A percentile compares a stretch with the other conserved stretches of the same genome.
Evolutionary conservation across 495 filamentous ascomycete genomes (phyloP).

Genomic region (Pyrenopolyporus hunteri): DNA sequence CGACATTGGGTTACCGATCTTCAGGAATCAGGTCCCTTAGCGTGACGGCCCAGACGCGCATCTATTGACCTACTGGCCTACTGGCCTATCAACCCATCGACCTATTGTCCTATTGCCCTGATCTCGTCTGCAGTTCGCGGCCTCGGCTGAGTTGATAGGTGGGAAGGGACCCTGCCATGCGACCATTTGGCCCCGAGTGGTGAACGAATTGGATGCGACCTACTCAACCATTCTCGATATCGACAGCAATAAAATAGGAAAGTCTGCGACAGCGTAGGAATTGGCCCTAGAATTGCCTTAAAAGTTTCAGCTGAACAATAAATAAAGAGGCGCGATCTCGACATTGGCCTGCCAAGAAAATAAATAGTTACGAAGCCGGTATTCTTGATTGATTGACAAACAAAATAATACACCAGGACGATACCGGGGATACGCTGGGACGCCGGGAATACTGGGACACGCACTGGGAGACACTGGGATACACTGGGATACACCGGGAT

Average conservation of each 20-base stretch:
- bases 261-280: constrained; percentile 7
- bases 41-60: constrained; percentile 28
- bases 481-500: too few relatives aligned
- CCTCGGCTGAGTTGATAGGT: constrained; percentile 21
- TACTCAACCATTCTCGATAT: too few relatives aligned
- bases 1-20: constrained; percentile 29
- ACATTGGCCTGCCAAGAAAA: constrained; percentile 6
- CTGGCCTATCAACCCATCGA: too few relatives aligned
- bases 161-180: constrained; percentile 23
- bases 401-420: neutral
- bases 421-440: too few relatives aligned
- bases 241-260: constrained; percentile 9
- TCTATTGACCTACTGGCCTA: neutral
- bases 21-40: constrained; percentile 31
- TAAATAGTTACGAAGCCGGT: constrained; percentile 6
- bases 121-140: too few relatives aligned
- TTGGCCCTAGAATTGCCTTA: constrained; percentile 1
- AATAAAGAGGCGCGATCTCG: constrained; percentile 19
- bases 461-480: too few relatives aligned
- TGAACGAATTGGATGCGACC: constrained; percentile 17
- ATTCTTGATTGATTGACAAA: constrained; percentile 7
- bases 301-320: constrained; percentile 24
- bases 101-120: too few relatives aligned
- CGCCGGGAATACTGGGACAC: too few relatives aligned
- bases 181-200: constrained; percentile 25